Evolutionary conservation across 805 yeast genomes (phyloP).

Genomic region (Monosporozyma solicola): DNA sequence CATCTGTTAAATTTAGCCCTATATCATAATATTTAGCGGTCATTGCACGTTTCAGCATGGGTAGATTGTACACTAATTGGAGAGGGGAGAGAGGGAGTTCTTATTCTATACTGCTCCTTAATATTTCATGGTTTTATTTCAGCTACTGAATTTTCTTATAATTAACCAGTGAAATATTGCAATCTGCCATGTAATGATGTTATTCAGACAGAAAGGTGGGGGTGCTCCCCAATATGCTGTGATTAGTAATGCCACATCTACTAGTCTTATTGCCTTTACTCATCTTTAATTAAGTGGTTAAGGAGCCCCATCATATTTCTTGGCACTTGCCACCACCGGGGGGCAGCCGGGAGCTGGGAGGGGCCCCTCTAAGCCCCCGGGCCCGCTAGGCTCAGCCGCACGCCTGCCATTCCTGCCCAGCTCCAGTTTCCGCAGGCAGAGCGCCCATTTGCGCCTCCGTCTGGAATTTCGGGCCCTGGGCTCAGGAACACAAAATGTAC

Average conservation of each 20-base stretch:
- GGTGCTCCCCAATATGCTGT: too few relatives aligned
- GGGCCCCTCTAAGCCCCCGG: neutral
- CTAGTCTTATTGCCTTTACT: too few relatives aligned
- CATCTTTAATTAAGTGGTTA: too few relatives aligned
- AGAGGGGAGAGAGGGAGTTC: neutral
- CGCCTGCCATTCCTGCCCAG: neutral
- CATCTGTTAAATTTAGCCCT: slow-evolving; percentile 77
- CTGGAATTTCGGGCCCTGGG: neutral
- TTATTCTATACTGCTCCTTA: neutral
- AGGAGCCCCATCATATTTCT: too few relatives aligned
- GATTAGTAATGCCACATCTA: too few relatives aligned
- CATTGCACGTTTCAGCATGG: neutral
- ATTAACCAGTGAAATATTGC: neutral
- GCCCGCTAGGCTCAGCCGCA: slow-evolving; percentile 9
- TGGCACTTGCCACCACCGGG: too few relatives aligned
- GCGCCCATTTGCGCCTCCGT: neutral
- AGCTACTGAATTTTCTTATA: neutral
- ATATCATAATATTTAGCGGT: slow-evolving; percentile 32
- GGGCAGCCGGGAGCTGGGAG: too few relatives aligned
- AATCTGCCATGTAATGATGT: neutral
- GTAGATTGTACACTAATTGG: neutral
- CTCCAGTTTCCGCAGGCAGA: neutral
- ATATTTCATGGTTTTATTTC: neutral
- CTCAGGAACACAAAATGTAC: neutral
- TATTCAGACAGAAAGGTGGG: too few relatives aligned